Base-by-base conservation (phyloP, 2,329 filamentous ascomycete genomes). In the Trematosphaeria pertusa region DNA sequence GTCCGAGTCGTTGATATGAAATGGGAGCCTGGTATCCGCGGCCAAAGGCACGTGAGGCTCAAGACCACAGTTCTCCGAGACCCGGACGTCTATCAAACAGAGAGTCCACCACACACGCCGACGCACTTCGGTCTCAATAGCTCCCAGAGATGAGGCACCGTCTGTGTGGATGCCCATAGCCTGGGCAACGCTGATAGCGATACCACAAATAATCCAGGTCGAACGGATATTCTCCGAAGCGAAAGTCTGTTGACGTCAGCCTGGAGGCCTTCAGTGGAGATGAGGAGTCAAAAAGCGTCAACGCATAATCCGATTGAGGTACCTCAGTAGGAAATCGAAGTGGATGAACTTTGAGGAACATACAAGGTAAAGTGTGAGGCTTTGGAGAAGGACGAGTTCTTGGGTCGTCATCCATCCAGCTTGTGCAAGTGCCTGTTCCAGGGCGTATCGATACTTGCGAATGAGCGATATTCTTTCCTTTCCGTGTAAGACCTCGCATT, bases 71-170 rank as follows among this genome's bases (percentile, higher is more conserved):
- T 46, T 40, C 8, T 48, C 46, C 9, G 53, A 48, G 20, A 51
- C 24, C 8, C 53, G 43, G 20, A 42, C 35, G 26, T 53, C 46
- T n/a, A 46, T 17, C 17, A 53, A 43, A 21, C 43, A 53, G 3
- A 56, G 44, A 5, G 21, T 30, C 53, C 53, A 56, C 50, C 50
- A 56, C 6, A 53, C 34, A 17, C 53, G 43, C 7, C 50, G 50
- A 7, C 53, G 50, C 4, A 50, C 41, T 47, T 56, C 53, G 19
- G 37, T 39, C 18, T 48, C 50, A 12, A 51, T 22, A 18, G 18
- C 10, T 18, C 21, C 33, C 7, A 56, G 37, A 15, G 19, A 28
- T 5, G 41, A 42, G 7, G 43, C n/a, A 20, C 26, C 21, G 26
- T 50, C 47, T 6, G 43, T 43, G 34, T 56, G 49, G 18, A 56